These are phyloP conservation scores for Clarireedia paspali DNA, from an alignment of 2,329 filamentous ascomycete genomes.

Conservation along the genomic window DNA sequence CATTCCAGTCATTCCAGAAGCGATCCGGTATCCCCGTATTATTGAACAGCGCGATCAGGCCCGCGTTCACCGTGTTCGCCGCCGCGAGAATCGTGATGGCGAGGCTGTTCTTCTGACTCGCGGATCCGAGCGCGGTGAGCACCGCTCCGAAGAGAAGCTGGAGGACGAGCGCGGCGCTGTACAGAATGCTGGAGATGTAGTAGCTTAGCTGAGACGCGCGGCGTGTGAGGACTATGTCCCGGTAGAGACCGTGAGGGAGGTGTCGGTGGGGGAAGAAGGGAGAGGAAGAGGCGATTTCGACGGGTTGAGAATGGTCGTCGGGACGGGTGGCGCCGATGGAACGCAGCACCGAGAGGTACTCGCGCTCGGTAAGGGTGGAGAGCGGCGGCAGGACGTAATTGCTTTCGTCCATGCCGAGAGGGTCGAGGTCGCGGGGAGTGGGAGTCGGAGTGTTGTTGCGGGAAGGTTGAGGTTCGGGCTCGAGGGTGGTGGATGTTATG, in stretches of 20 bases:
- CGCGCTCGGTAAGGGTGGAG: background rate
- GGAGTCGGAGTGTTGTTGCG: background rate
- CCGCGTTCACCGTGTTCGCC: slow-evolving; percentile 18
- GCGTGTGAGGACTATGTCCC: slow-evolving; percentile 14
- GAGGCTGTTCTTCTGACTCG: slow-evolving; percentile 7
- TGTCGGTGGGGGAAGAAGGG: slow-evolving; percentile 3
- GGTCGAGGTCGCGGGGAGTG: slow-evolving; percentile 2
- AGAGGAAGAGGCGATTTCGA: slow-evolving; percentile 1
- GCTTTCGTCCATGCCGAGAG: slow-evolving; percentile 1
- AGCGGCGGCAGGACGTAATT: slow-evolving; percentile 3
- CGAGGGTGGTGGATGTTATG: background rate
- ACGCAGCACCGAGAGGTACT: background rate
- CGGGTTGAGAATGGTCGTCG: background rate
- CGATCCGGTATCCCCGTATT: slow-evolving; percentile 17
- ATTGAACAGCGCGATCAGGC: slow-evolving; percentile 16
- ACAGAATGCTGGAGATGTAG: slow-evolving; percentile 15
- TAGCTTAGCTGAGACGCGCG: slow-evolving; percentile 13
- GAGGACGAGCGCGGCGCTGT: slow-evolving; percentile 15
- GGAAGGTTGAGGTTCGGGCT: background rate
- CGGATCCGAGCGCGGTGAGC: slow-evolving; percentile 20
- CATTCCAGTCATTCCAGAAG: slow-evolving; percentile 17
- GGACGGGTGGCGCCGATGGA: background rate
- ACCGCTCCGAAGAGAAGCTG: slow-evolving; percentile 22
- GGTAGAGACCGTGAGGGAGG: slow-evolving; percentile 18
- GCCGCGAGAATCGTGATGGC: slow-evolving; percentile 20